phyloP scores from a whole-genome alignment of 73 alveolate genomes.

The Paramecium bursaria region DNA sequence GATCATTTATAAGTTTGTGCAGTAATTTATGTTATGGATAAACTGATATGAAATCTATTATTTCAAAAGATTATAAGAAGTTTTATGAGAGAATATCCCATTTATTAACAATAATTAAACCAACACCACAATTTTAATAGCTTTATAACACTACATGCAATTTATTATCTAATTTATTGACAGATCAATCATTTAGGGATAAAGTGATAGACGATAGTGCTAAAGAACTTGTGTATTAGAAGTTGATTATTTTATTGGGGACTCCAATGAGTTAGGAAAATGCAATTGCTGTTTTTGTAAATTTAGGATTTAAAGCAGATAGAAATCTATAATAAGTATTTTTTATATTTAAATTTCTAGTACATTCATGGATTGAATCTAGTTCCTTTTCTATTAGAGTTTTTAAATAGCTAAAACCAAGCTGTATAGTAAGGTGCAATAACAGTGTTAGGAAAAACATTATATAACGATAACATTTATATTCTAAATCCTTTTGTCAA shows the following conservation, averaged over 20 bases:
- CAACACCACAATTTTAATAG: neutral
- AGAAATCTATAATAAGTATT: neutral
- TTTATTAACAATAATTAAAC: neutral
- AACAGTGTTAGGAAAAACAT: slow-evolving; percentile 15
- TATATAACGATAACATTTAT: slow-evolving; percentile 17
- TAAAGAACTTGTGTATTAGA: neutral
- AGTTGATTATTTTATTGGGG: neutral
- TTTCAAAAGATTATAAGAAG: neutral
- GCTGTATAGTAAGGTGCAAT: neutral
- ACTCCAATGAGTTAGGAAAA: slow-evolving; percentile 24
- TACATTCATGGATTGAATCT: neutral
- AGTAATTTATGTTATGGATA: slow-evolving; percentile 41
- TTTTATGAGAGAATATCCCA: neutral
- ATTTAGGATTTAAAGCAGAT: slow-evolving; percentile 48
- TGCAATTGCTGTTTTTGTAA: slow-evolving; percentile 63
- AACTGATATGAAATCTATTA: neutral
- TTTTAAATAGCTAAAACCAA: neutral
- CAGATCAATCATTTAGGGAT: slow-evolving; percentile 46
- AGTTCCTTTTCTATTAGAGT: neutral
- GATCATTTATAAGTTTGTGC: slow-evolving; percentile 18
- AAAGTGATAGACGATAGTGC: slow-evolving; percentile 9
- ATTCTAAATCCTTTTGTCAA: neutral
- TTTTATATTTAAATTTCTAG: too few relatives aligned
- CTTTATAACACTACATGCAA: slow-evolving; percentile 3
- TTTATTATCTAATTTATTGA: slow-evolving; percentile 54